Evolutionary conservation across 805 yeast species (phyloP).

Genomic region (Suhomyces kilbournensis): DNA sequence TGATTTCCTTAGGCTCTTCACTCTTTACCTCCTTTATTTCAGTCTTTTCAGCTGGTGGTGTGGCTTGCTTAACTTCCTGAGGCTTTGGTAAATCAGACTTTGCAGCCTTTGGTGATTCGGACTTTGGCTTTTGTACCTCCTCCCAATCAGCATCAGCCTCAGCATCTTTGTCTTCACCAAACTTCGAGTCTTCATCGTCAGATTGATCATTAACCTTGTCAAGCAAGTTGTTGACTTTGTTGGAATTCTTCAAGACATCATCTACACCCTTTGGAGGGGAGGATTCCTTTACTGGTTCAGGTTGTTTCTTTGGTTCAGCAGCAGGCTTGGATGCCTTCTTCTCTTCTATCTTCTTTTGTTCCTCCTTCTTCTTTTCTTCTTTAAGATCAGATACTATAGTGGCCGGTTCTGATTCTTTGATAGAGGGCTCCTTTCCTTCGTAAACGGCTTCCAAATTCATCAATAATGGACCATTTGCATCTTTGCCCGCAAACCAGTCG

Average conservation of each 20-base stretch:
- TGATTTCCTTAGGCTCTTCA: conserved; percentile 5
- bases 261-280: conserved; percentile 26
- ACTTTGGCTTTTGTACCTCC: conserved; percentile 32
- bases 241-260: conserved; percentile 35
- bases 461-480: conserved; percentile 78
- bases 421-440: conserved; percentile 65
- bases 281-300: conserved; percentile 7
- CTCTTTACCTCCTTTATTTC: conserved; percentile 11
- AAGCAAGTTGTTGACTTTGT: conserved; percentile 33
- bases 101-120: conserved; percentile 9
- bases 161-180: conserved; percentile 26
- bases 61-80: conserved; percentile 1
- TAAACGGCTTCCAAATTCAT: conserved; percentile 72
- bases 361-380: conserved; percentile 19
- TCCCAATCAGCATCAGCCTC: conserved; percentile 45
- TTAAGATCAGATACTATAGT: conserved; percentile 25
- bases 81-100: conserved; percentile 8
- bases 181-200: conserved; percentile 32
- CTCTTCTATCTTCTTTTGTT: conserved; percentile 12
- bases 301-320: conserved; percentile 5
- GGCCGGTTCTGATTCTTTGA: conserved; percentile 39
- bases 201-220: conserved; percentile 38
- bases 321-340: conserved; percentile 6
- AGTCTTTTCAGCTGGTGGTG: not conserved
- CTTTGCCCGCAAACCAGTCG: conserved; percentile 79